phyloP scores from a whole-genome alignment of 73 alveolate genomes.

The Tetrahymena thermophila region DNA sequence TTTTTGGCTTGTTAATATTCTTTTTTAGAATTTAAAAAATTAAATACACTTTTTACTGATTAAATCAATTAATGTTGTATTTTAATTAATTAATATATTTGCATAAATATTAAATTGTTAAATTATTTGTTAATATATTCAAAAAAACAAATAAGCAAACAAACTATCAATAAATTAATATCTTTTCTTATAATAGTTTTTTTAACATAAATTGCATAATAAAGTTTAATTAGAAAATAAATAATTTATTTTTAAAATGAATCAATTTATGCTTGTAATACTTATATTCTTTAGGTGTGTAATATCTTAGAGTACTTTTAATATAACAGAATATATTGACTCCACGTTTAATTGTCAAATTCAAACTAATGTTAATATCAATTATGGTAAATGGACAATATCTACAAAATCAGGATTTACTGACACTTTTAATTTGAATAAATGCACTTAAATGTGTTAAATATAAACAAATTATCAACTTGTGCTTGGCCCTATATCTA shows the following conservation, averaged over 20 bases:
- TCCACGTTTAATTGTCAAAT: background rate
- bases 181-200: background rate
- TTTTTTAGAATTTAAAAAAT: too few relatives aligned
- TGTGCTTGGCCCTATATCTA: background rate
- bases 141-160: background rate
- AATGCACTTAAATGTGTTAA: background rate
- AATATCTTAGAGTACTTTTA: background rate
- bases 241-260: background rate
- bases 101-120: too few relatives aligned
- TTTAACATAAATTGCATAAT: background rate
- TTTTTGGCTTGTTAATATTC: background rate
- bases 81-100: too few relatives aligned
- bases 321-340: background rate
- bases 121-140: too few relatives aligned
- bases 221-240: too few relatives aligned
- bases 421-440: background rate
- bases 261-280: too few relatives aligned
- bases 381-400: background rate
- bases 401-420: background rate
- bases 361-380: background rate
- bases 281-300: background rate
- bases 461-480: background rate
- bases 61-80: too few relatives aligned
- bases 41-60: too few relatives aligned
- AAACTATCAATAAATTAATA: too few relatives aligned